phyloP scores from a whole-genome alignment of 1,284 basidiomycete genomes.

The Cryptococcus deneoformans region DNA sequence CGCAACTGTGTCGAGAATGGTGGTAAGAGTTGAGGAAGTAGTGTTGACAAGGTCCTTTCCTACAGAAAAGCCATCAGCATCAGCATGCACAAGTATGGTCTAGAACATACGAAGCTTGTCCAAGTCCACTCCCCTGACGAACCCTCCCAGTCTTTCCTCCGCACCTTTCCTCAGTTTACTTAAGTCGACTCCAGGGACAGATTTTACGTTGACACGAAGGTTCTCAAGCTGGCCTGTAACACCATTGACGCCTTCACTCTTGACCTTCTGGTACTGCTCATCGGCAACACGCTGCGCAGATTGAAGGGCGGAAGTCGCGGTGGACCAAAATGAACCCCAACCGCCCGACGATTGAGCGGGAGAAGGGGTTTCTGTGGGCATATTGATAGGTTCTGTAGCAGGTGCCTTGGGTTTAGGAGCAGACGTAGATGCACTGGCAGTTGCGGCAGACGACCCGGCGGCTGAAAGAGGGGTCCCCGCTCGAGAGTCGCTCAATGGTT shows the following conservation, averaged over 20 bases:
- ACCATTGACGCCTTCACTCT: constrained; percentile 59
- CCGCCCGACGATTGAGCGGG: constrained; percentile 42
- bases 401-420: constrained; percentile 5
- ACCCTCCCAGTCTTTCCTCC: constrained; percentile 50
- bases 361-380: constrained; percentile 17
- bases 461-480: constrained; percentile 23
- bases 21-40: constrained; percentile 79
- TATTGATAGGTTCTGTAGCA: constrained; percentile 11
- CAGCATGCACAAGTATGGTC: not conserved
- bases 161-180: constrained; percentile 66
- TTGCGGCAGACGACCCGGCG: not conserved
- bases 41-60: constrained; percentile 83
- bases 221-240: constrained; percentile 25
- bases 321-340: constrained; percentile 72
- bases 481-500: constrained; percentile 31
- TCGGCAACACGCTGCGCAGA: constrained; percentile 85
- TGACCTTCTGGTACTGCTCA: constrained; percentile 63
- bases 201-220: constrained; percentile 48
- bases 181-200: constrained; percentile 71
- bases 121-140: constrained; percentile 73
- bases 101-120: constrained; percentile 69
- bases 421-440: constrained; percentile 8
- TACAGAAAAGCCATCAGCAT: constrained; percentile 36
- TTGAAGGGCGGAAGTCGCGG: constrained; percentile 79
- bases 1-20: constrained; percentile 92